phyloP scores from a whole-genome alignment of 2,329 filamentous ascomycete species.

The Hymenoscyphus fructigenus region DNA sequence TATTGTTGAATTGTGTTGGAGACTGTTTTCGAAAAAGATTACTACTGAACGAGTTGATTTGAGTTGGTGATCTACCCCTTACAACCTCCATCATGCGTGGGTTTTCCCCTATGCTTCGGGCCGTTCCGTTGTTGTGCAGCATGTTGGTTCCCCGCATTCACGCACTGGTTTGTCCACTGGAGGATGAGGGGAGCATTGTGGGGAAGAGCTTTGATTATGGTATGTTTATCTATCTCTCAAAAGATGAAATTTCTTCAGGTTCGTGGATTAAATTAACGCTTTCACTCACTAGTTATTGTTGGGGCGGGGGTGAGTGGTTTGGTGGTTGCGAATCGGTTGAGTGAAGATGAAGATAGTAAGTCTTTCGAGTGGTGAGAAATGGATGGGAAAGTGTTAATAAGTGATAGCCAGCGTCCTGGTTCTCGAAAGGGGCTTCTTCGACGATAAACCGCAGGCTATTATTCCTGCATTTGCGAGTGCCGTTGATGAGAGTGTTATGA shows the following conservation, averaged over 20 bases:
- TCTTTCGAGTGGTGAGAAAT: too few relatives aligned
- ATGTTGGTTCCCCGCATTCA: background rate
- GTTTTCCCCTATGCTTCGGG: background rate
- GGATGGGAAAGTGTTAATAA: background rate
- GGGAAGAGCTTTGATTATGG: background rate
- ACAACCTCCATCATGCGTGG: background rate
- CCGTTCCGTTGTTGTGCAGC: background rate
- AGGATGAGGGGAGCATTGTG: background rate
- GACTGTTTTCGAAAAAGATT: too few relatives aligned
- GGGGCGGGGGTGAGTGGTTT: slow-evolving; percentile 1
- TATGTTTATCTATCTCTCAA: too few relatives aligned
- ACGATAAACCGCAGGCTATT: slow-evolving; percentile 9
- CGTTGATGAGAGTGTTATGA: slow-evolving; percentile 35
- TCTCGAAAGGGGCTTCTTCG: slow-evolving; percentile 9
- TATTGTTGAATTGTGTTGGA: too few relatives aligned
- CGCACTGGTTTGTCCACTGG: background rate
- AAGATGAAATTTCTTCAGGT: too few relatives aligned
- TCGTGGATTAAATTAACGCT: too few relatives aligned
- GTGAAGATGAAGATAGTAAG: slow-evolving; percentile 3
- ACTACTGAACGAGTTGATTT: background rate
- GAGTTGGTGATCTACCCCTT: background rate
- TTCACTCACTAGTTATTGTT: background rate
- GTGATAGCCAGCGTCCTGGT: slow-evolving; percentile 5
- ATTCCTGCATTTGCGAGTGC: slow-evolving; percentile 4
- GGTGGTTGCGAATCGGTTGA: slow-evolving; percentile 4